phyloP scores from a whole-genome alignment of 2,329 filamentous ascomycete species.

The Aspergillus glaucus region DNA sequence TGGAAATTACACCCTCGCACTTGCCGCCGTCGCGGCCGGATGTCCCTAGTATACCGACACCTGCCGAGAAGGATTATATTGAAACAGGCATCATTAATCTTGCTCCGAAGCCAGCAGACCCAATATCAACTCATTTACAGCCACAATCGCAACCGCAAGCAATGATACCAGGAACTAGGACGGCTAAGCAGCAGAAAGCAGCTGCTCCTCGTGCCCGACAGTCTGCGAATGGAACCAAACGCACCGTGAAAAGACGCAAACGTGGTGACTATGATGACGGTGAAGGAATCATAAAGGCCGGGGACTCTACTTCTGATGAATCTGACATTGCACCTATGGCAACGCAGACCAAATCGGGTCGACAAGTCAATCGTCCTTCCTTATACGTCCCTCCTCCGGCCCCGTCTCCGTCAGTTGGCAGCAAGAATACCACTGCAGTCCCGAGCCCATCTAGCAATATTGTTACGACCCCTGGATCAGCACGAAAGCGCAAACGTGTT shows the following conservation, averaged over 20 bases:
- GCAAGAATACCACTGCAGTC: conserved; percentile 10
- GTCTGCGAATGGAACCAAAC: conserved; percentile 11
- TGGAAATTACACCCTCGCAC: conserved; percentile 19
- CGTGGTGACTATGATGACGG: conserved; percentile 23
- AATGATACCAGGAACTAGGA: conserved; percentile 1
- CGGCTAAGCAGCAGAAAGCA: conserved; percentile 9
- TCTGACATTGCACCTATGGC: conserved; percentile 49
- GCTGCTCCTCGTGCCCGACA: conserved; percentile 12
- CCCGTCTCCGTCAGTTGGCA: conserved; percentile 17
- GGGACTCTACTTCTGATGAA: conserved; percentile 33
- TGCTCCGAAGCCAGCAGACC: conserved; percentile 8
- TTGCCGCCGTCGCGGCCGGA: conserved; percentile 13
- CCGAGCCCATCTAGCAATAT: conserved; percentile 5
- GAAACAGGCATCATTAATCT: conserved; percentile 8
- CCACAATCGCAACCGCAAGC: conserved; percentile 6
- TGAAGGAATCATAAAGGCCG: conserved; percentile 28
- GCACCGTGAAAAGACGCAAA: conserved; percentile 15
- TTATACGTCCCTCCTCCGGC: conserved; percentile 52
- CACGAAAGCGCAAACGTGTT: conserved; percentile 54
- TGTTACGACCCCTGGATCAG: conserved; percentile 9
- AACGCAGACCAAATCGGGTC: conserved; percentile 69
- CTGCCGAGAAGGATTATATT: conserved; percentile 1
- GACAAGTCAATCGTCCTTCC: conserved; percentile 60
- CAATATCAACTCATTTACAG: conserved; percentile 2
- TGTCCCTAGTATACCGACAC: conserved; percentile 4